Evolutionary conservation across 345 rosid genomes (phyloP).

Genomic region (Psidium guajava): DNA sequence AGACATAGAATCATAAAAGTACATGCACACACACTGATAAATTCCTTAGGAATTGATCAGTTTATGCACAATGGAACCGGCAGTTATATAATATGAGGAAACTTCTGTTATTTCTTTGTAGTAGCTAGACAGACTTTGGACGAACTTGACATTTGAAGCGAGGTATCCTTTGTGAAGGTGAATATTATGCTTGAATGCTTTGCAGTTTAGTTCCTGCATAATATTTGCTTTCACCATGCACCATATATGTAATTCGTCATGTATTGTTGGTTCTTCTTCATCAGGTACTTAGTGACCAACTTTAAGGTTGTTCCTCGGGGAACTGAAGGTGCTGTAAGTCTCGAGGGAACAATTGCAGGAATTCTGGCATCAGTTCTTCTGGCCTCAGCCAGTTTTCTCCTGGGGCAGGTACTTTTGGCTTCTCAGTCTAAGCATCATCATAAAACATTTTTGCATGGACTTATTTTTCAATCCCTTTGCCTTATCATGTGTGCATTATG

Average conservation of each 20-base stretch:
- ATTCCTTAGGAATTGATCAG: not conserved
- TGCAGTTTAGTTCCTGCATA: not conserved
- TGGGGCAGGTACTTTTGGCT: slow-evolving; percentile 49
- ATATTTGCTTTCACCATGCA: not conserved
- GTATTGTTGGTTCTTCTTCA: not conserved
- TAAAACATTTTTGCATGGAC: not conserved
- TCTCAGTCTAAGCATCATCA: not conserved
- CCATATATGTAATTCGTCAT: not conserved
- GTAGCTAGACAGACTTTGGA: not conserved
- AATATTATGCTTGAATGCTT: not conserved
- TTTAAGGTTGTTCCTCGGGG: slow-evolving; percentile 90
- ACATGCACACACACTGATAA: not conserved
- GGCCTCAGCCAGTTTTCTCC: slow-evolving; percentile 51
- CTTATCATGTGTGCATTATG: not conserved
- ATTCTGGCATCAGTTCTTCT: slow-evolving; percentile 65
- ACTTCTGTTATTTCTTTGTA: not conserved
- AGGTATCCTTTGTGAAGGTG: not conserved
- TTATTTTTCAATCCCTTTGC: not conserved
- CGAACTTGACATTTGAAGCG: not conserved
- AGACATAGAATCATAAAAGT: not conserved
- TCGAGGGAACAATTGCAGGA: slow-evolving; percentile 93
- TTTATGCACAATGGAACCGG: not conserved
- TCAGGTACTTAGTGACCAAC: slow-evolving; percentile 76
- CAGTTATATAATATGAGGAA: not conserved
- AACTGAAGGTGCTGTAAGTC: slow-evolving; percentile 93